Conservation (phyloP, 257 asterid species). For the Solanum neorickii region DNA sequence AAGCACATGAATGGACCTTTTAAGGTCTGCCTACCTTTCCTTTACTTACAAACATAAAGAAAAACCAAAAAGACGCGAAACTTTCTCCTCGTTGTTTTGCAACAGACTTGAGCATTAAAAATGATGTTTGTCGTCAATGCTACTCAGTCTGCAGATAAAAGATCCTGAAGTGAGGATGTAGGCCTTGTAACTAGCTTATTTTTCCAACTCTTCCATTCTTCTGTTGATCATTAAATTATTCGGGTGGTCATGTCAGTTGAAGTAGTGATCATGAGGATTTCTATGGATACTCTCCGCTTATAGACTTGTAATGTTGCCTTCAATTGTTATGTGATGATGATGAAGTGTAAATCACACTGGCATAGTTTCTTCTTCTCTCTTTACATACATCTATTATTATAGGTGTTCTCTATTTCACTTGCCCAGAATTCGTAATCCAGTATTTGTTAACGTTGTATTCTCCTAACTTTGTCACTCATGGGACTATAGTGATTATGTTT, state of each 20-base stretch:
- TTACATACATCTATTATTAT: not conserved
- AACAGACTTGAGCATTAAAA: not conserved
- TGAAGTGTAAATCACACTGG: not conserved
- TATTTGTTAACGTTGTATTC: not conserved
- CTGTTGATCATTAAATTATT: not conserved
- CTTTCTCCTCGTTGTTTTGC: not conserved
- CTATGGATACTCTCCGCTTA: not conserved
- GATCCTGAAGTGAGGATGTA: not conserved
- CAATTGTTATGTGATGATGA: not conserved
- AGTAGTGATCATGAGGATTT: not conserved
- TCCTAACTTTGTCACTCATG: not conserved
- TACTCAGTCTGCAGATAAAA: not conserved
- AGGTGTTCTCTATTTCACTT: not conserved
- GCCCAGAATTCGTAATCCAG: not conserved
- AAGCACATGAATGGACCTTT: conserved; percentile 9
- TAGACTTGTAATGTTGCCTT: not conserved
- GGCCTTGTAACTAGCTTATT: not conserved
- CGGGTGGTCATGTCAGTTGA: not conserved
- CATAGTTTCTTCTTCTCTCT: not conserved
- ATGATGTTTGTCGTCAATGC: not conserved
- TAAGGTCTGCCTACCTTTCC: not conserved
- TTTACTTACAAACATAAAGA: not conserved
- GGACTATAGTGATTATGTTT: not conserved
- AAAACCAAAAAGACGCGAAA: not conserved
- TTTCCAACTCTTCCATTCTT: not conserved